phyloP scores from a whole-genome alignment of 345 rosid species.

The Trapa bicornis region DNA sequence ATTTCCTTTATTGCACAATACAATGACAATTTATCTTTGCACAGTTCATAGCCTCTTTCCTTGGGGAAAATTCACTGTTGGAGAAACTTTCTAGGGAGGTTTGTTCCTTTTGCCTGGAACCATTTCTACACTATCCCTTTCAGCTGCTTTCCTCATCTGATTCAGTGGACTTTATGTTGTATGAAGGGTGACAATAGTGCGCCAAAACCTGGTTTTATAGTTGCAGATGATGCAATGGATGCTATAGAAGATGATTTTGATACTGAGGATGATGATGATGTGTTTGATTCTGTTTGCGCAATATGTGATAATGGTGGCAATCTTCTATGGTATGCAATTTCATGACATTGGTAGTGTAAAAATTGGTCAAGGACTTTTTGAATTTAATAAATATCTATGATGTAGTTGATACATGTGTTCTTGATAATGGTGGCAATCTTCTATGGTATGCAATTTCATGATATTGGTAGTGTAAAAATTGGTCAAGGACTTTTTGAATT shows the following conservation, averaged over 20 bases:
- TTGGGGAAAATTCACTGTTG: slow-evolving; percentile 52
- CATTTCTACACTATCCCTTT: slow-evolving; percentile 1
- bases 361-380: not conserved
- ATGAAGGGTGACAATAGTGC: slow-evolving; percentile 32
- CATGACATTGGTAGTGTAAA: not conserved
- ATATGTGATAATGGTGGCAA: slow-evolving; percentile 84
- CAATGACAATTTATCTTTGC: slow-evolving; percentile 9
- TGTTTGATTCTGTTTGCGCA: slow-evolving; percentile 70
- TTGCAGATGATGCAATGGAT: slow-evolving; percentile 38
- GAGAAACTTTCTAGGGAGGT: slow-evolving; percentile 53
- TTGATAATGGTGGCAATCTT: slow-evolving; percentile 69
- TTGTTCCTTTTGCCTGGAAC: slow-evolving; percentile 6
- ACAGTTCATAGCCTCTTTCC: slow-evolving; percentile 54
- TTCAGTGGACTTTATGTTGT: slow-evolving; percentile 4
- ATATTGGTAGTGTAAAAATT: not conserved
- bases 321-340: slow-evolving; percentile 46
- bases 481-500: not conserved
- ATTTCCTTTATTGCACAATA: not conserved
- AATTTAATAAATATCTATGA: not conserved
- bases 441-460: slow-evolving; percentile 41
- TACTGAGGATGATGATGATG: slow-evolving; percentile 26
- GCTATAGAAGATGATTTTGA: slow-evolving; percentile 26
- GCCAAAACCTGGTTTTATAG: slow-evolving; percentile 39
- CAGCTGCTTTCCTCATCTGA: not conserved
- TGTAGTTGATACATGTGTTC: not conserved